Conservation (phyloP, 257 asterid genomes). For the Scutellaria baicalensis region DNA sequence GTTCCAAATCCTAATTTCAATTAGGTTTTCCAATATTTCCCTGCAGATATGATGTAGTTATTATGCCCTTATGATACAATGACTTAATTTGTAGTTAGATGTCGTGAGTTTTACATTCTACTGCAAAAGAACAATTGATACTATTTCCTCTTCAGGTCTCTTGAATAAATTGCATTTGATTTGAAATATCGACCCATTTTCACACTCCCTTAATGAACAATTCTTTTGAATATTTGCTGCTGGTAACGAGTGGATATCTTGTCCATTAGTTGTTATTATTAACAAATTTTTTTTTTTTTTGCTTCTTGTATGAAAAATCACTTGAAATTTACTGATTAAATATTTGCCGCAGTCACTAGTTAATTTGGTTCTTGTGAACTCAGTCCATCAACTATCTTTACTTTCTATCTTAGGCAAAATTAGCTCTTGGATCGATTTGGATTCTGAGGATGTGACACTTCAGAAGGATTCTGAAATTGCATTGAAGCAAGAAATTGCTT, state of each 20-base stretch:
- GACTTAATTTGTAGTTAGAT: not conserved
- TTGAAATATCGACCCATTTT: not conserved
- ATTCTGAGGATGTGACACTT: slow-evolving; percentile 74
- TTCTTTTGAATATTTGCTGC: too few species aligned
- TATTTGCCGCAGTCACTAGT: not conserved
- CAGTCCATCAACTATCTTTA: not conserved
- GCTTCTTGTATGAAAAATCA: too few species aligned
- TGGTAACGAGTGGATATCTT: too few species aligned
- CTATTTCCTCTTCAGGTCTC: not conserved
- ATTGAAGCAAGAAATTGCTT: slow-evolving; percentile 88
- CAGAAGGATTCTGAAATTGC: slow-evolving; percentile 83
- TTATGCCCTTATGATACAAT: not conserved
- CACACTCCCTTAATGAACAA: not conserved
- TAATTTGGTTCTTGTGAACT: not conserved
- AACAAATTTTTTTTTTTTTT: too few species aligned
- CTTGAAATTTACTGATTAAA: not conserved
- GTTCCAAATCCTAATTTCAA: not conserved
- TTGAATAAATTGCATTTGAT: not conserved
- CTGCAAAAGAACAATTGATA: not conserved
- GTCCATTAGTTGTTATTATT: too few species aligned
- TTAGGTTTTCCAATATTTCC: not conserved
- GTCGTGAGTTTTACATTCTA: not conserved
- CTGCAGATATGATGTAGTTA: not conserved
- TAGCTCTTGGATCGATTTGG: slow-evolving; percentile 97
- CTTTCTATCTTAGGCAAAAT: slow-evolving; percentile 58